phyloP scores from a whole-genome alignment of 1,284 basidiomycete species.

The Mycena citricolor region DNA sequence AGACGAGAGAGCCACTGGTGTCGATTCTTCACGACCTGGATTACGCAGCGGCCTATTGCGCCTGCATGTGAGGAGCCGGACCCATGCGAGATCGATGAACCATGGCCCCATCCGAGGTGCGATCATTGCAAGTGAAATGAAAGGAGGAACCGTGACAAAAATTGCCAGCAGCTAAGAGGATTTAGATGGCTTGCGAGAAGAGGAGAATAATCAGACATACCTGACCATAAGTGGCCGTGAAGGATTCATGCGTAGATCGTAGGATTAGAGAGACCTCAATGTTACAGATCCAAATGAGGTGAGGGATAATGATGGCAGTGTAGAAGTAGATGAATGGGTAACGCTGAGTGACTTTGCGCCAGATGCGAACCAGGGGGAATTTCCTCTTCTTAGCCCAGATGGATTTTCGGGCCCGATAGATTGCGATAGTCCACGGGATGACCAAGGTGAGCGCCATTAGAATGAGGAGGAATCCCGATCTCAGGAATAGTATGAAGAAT shows the following conservation, averaged over 20 bases:
- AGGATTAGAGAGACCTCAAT: slow-evolving; percentile 10
- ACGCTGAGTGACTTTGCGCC: slow-evolving; percentile 8
- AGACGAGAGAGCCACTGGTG: no score
- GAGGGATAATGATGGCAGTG: slow-evolving; percentile 15
- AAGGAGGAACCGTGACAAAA: slow-evolving; percentile 19
- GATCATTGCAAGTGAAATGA: slow-evolving; percentile 17
- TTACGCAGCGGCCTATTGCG: slow-evolving; percentile 9
- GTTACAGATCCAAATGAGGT: slow-evolving; percentile 21
- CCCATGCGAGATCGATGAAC: slow-evolving; percentile 20
- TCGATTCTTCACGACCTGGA: no score
- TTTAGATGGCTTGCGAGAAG: neutral
- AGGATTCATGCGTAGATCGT: slow-evolving; percentile 9
- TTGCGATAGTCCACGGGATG: neutral
- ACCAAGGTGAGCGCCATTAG: neutral
- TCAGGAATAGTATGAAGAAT: neutral
- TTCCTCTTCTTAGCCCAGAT: slow-evolving; percentile 2
- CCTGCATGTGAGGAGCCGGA: slow-evolving; percentile 10
- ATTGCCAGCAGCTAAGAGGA: slow-evolving; percentile 18
- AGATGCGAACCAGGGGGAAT: neutral
- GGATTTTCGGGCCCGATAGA: neutral
- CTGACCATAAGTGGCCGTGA: slow-evolving; percentile 16
- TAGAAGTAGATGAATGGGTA: slow-evolving; percentile 22
- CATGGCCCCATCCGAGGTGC: slow-evolving; percentile 13
- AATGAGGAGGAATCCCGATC: neutral
- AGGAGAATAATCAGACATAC: neutral